Evolutionary conservation across 805 yeast species (phyloP).

Genomic region (Wickerhamiella domercqiae): DNA sequence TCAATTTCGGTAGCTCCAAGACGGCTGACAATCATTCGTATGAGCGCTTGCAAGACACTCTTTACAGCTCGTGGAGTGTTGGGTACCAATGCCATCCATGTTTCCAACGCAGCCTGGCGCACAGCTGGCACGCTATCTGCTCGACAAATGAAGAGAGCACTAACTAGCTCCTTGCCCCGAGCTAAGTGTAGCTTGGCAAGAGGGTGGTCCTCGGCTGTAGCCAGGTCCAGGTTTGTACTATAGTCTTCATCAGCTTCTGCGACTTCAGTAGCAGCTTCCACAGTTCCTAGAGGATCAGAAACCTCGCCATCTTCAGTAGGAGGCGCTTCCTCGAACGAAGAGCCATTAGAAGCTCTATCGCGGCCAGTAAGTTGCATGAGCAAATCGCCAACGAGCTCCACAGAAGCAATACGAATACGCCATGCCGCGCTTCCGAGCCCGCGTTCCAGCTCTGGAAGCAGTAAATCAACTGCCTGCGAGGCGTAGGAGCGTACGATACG

Average conservation of each 20-base stretch:
- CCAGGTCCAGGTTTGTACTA: slow-evolving; percentile 3
- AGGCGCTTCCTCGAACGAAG: slow-evolving; percentile 15
- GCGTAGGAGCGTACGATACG: slow-evolving; percentile 85
- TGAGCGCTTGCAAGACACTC: slow-evolving; percentile 76
- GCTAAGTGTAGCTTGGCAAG: slow-evolving; percentile 69
- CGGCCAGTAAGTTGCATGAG: slow-evolving; percentile 84
- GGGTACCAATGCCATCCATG: slow-evolving; percentile 93
- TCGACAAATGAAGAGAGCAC: slow-evolving; percentile 85
- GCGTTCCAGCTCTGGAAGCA: slow-evolving; percentile 82
- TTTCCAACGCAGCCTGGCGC: slow-evolving; percentile 76
- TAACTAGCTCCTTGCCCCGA: slow-evolving; percentile 72
- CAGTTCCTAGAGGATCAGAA: slow-evolving; percentile 31
- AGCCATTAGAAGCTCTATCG: slow-evolving; percentile 23
- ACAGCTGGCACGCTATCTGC: slow-evolving; percentile 81
- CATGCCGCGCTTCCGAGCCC: slow-evolving; percentile 73
- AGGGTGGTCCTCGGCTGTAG: slow-evolving; percentile 29
- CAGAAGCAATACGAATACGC: slow-evolving; percentile 84
- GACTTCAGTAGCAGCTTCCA: background rate
- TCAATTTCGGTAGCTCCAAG: slow-evolving; percentile 69
- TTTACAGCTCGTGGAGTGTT: slow-evolving; percentile 91
- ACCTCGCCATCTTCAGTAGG: slow-evolving; percentile 34
- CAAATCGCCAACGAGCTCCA: slow-evolving; percentile 88
- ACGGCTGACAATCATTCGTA: slow-evolving; percentile 62
- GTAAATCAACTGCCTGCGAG: slow-evolving; percentile 75
- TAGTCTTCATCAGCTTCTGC: slow-evolving; percentile 21